Evolutionary conservation across 2,329 filamentous ascomycete genomes (phyloP).

Genomic region (Colletotrichum australisinense): DNA sequence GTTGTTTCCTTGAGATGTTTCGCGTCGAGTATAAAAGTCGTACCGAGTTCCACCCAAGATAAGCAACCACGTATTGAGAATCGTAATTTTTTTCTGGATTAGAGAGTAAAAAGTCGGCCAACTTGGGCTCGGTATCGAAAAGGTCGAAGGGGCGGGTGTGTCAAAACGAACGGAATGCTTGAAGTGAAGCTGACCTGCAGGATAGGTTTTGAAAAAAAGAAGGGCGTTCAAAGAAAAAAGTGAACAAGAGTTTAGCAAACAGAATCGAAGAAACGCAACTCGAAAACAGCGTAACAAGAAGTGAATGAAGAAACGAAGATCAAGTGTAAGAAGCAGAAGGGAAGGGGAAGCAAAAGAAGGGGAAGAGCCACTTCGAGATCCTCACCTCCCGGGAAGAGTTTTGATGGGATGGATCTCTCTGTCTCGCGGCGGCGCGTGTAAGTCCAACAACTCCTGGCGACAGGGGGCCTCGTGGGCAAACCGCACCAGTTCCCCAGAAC

Average conservation of each 20-base stretch:
- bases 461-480: background rate
- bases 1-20: background rate
- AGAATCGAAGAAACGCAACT: conserved; percentile 28
- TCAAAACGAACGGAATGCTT: conserved; percentile 20
- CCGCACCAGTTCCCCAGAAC: background rate
- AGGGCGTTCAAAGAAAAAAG: conserved; percentile 29
- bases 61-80: background rate
- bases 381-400: conserved; percentile 5
- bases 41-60: background rate
- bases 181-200: conserved; percentile 33
- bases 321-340: conserved; percentile 3
- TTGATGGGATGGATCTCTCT: conserved; percentile 6
- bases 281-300: background rate
- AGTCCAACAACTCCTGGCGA: conserved; percentile 7
- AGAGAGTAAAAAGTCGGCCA: conserved; percentile 3
- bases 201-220: conserved; percentile 11
- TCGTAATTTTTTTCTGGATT: conserved; percentile 17
- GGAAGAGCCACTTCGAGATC: background rate
- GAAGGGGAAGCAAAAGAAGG: conserved; percentile 24
- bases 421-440: conserved; percentile 7
- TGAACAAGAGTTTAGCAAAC: conserved; percentile 3
- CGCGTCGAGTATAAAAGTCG: background rate
- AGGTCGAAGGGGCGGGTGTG: conserved; percentile 2
- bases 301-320: conserved; percentile 16
- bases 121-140: conserved; percentile 28